Evolutionary conservation across 148 eudicot species (phyloP), one percentile per base, ranked within the genome.

Genomic region (Beta vulgaris): DNA sequence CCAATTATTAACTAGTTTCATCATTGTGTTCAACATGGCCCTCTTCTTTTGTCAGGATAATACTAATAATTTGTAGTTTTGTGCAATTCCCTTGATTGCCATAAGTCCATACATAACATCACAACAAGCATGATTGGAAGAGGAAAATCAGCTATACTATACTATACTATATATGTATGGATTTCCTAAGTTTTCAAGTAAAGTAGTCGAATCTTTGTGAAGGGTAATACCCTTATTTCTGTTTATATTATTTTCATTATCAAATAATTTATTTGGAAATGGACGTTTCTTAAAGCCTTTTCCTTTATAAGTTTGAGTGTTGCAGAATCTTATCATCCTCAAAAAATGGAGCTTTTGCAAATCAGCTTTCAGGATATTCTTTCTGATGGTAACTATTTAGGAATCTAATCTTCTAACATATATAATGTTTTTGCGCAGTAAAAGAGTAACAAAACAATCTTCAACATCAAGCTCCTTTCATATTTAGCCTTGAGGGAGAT

Each of bases 71-170:
- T 54, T 54, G 42, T 53, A 51, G 31, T 32, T 23, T 71, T 69
- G 26, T 69, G 34, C 26, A 32, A 71, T 37, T 71, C 34, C 29
- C 74, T 54, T 71, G 74, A 54, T 53, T 54, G 60, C 43, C 55
- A 68, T 46, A 46, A 32, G 26, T 48, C 51, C 51, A 67, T 40
- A 43, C 73, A 71, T n/a, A n/a, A n/a, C 63, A 54, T 71, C 74
- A 54, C 62, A 35, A 25, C 29, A 71, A 21, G 44, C 74, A 71
- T 71, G 63, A 54, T 71, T 71, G 60, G 39, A 44, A 58, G 57
- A 25, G 26, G 28, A 66, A 69, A 21, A 34, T 71, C 6, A 51
- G 13, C 34, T 11, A 53, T 49, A 10, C 25, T 69, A 71, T 51
- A 58, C 72, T 32, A 34, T 1, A 21, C 34, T 18, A 49, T 43